Conservation (phyloP, 108 stramenopile species). For the Skeletonema costatum region DNA sequence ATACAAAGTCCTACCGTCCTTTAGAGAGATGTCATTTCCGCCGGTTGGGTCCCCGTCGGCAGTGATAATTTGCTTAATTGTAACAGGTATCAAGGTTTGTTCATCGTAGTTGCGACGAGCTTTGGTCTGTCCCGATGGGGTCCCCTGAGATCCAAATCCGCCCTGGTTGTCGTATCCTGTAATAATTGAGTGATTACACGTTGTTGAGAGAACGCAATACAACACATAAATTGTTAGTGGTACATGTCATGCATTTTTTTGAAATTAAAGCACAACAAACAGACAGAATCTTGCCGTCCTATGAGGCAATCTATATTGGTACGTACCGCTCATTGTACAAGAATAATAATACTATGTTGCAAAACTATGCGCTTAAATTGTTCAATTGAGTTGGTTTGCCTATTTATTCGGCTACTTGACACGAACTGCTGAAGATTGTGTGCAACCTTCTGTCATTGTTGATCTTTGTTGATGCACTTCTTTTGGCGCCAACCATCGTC, state of each 20-base stretch:
- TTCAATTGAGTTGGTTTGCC: not conserved
- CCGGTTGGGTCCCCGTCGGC: slow-evolving; percentile 42
- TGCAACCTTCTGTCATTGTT: too few relatives aligned
- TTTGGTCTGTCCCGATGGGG: slow-evolving; percentile 22
- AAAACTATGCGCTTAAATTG: not conserved
- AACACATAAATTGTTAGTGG: not conserved
- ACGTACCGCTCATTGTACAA: not conserved
- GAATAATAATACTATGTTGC: not conserved
- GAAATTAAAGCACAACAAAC: not conserved
- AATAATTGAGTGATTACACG: not conserved
- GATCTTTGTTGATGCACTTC: not conserved
- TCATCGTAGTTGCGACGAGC: slow-evolving; percentile 71
- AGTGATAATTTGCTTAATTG: slow-evolving; percentile 60
- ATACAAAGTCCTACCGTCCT: slow-evolving; percentile 74
- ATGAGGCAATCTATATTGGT: not conserved
- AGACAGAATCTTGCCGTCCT: not conserved
- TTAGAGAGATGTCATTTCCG: slow-evolving; percentile 45
- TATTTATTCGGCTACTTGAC: not conserved
- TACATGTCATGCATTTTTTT: not conserved
- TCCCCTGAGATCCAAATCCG: slow-evolving; percentile 5
- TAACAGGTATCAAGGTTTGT: slow-evolving; percentile 80
- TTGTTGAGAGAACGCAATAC: not conserved
- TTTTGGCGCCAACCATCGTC: not conserved
- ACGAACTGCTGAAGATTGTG: not conserved
- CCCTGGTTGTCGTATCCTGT: slow-evolving; percentile 26